A percentile compares a stretch with the other conserved stretches of the same genome.
Conservation (phyloP, 2,329 filamentous ascomycete genomes). For the Alternaria solani region DNA sequence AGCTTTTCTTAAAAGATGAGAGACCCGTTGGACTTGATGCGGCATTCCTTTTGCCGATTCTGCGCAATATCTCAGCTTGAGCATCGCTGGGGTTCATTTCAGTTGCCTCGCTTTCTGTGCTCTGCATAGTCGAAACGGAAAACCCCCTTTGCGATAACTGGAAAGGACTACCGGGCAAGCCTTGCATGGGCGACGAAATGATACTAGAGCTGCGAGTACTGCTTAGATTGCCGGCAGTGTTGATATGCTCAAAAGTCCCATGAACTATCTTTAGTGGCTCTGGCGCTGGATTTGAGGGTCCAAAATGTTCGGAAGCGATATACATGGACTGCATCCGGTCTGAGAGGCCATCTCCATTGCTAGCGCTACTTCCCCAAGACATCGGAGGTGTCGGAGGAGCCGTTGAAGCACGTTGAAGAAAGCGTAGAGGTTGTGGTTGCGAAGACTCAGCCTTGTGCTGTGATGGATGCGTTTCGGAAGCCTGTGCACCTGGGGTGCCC, state of each 20-base stretch:
- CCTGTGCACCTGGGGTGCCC: constrained; percentile 8
- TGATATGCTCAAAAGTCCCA: constrained; percentile 17
- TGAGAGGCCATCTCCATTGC: constrained; percentile 18
- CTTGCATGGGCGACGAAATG: neutral
- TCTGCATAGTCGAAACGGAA: constrained; percentile 19
- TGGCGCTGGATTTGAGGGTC: constrained; percentile 9
- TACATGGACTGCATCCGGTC: constrained; percentile 24
- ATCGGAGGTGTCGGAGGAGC: constrained; percentile 24
- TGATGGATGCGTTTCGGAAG: neutral
- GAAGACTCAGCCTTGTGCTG: constrained; percentile 1
- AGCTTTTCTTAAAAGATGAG: constrained; percentile 19
- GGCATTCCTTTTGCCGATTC: constrained; percentile 14
- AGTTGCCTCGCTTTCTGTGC: constrained; percentile 14
- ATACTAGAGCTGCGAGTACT: constrained; percentile 14
- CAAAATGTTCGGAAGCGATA: constrained; percentile 7
- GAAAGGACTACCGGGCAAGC: constrained; percentile 16
- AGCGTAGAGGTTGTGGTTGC: constrained; percentile 19
- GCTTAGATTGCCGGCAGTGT: constrained; percentile 20
- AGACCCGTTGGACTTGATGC: constrained; percentile 12
- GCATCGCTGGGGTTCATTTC: constrained; percentile 24
- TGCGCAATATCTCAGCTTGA: constrained; percentile 21
- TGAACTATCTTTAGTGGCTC: constrained; percentile 8
- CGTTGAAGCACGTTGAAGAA: constrained; percentile 11
- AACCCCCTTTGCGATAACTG: constrained; percentile 14
- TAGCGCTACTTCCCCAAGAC: constrained; percentile 18